These are phyloP conservation scores for Diaporthe longicolla DNA, from an alignment of 2,329 filamentous ascomycete genomes.

Conservation along the genomic window DNA sequence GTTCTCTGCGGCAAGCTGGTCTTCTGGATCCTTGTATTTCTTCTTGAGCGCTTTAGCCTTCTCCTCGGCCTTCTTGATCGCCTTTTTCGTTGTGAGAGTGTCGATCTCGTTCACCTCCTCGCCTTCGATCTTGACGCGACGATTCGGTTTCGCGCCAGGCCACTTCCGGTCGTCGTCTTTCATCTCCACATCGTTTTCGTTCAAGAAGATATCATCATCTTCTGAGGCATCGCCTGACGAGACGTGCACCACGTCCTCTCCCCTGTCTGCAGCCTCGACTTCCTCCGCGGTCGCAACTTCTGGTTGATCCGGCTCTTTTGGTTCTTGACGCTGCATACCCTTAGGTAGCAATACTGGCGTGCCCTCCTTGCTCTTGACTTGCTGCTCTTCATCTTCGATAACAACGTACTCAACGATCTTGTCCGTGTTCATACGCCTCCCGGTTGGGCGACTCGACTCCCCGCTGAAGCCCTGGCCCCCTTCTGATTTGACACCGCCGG, in stretches of 20 bases:
- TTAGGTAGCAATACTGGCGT: constrained; percentile 60
- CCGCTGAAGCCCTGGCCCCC: constrained; percentile 29
- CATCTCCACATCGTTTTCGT: constrained; percentile 43
- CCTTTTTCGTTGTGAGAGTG: constrained; percentile 53
- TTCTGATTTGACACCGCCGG: constrained; percentile 38
- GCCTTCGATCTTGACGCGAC: constrained; percentile 58
- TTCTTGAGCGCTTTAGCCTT: constrained; percentile 44
- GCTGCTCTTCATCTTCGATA: constrained; percentile 36
- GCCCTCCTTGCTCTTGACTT: constrained; percentile 40
- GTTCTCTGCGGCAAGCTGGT: constrained; percentile 52
- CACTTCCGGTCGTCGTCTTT: constrained; percentile 58
- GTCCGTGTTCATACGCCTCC: constrained; percentile 42
- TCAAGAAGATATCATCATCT: constrained; percentile 49
- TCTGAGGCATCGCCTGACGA: constrained; percentile 50
- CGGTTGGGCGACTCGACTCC: constrained; percentile 40
- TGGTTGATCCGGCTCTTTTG: constrained; percentile 65
- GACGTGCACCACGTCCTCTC: constrained; percentile 59
- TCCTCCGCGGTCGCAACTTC: constrained; percentile 71
- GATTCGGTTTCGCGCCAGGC: constrained; percentile 56
- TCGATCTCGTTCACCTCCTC: constrained; percentile 59
- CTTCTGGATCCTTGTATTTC: constrained; percentile 48
- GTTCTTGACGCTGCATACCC: constrained; percentile 68
- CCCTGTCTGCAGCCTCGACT: constrained; percentile 67
- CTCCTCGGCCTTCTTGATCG: constrained; percentile 38
- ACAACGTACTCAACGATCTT: constrained; percentile 41